phyloP scores from a whole-genome alignment of 768 basidiomycete genomes.

The Boletellus sp. region DNA sequence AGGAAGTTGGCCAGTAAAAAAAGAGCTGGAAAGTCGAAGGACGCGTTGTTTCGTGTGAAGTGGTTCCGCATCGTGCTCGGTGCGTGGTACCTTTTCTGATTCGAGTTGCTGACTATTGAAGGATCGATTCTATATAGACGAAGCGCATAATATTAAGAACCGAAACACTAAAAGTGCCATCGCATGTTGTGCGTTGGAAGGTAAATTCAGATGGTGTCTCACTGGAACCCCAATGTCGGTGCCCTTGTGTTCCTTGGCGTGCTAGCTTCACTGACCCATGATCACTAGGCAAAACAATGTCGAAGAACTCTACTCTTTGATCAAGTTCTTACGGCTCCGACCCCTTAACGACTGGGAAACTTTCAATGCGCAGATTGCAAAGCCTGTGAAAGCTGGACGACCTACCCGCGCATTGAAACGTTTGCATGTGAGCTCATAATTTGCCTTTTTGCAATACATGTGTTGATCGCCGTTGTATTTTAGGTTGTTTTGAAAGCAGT shows the following conservation, averaged over 20 bases:
- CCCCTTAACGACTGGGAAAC: conserved; percentile 76
- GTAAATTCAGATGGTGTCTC: conserved; percentile 83
- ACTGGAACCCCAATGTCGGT: conserved; percentile 77
- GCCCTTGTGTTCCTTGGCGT: background rate
- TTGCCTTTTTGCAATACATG: background rate
- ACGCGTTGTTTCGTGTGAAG: conserved; percentile 70
- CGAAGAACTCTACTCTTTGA: conserved; percentile 82
- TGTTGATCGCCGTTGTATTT: background rate
- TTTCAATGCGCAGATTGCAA: conserved; percentile 76
- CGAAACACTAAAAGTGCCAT: conserved; percentile 70
- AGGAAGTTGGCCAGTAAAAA: conserved; percentile 39
- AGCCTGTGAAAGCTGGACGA: conserved; percentile 70
- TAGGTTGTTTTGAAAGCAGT: conserved; percentile 78
- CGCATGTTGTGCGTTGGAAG: conserved; percentile 73
- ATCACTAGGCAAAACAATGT: conserved; percentile 77
- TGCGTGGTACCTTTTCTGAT: conserved; percentile 26
- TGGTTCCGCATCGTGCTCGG: conserved; percentile 89
- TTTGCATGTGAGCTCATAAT: conserved; percentile 53
- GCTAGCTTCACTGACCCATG: background rate
- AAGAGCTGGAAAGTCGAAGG: conserved; percentile 44
- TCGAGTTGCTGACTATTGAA: background rate
- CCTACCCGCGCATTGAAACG: conserved; percentile 75
- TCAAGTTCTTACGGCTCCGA: conserved; percentile 82
- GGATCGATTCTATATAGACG: conserved; percentile 48
- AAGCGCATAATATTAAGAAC: conserved; percentile 95